phyloP scores from a whole-genome alignment of 345 rosid genomes.

The Camelina laxa region DNA sequence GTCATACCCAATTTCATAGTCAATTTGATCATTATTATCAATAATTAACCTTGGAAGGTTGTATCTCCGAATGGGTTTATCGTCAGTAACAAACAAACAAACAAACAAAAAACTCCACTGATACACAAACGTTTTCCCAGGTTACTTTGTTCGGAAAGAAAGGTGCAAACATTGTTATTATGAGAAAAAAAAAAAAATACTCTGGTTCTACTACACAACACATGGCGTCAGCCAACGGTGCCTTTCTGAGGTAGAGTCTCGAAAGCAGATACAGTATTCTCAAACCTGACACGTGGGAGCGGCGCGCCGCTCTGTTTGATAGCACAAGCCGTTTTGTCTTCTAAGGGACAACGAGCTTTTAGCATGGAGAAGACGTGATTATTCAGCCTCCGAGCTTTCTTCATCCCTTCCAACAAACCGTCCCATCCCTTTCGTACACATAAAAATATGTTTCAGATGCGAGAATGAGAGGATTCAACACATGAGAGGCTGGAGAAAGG shows the following conservation, averaged over 20 bases:
- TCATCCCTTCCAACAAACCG: conserved; percentile 85
- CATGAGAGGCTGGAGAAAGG: conserved; percentile 3
- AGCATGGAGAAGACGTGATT: conserved; percentile 98
- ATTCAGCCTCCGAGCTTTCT: conserved; percentile 94
- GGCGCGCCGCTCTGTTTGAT: conserved; percentile 98
- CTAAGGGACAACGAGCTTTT: conserved; percentile 96
- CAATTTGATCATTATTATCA: too few species aligned
- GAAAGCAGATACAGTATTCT: conserved; percentile 97
- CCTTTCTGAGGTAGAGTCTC: conserved; percentile 95
- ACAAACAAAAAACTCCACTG: not conserved
- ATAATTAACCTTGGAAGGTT: not conserved
- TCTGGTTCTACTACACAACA: not conserved
- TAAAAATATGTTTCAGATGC: not conserved
- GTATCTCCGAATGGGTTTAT: not conserved
- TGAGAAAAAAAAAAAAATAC: not conserved
- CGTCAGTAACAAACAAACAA: not conserved
- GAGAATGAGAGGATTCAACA: not conserved
- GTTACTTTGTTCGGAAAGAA: conserved; percentile 7
- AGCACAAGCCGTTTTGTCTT: conserved; percentile 95
- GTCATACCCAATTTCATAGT: too few species aligned
- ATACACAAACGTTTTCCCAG: not conserved
- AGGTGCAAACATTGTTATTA: not conserved
- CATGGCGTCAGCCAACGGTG: conserved; percentile 36
- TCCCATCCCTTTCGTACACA: conserved; percentile 80
- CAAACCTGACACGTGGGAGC: conserved; percentile 82